These are phyloP conservation scores for Hirschioporus abietinus DNA, from an alignment of 768 basidiomycete genomes.

Conservation along the genomic window DNA sequence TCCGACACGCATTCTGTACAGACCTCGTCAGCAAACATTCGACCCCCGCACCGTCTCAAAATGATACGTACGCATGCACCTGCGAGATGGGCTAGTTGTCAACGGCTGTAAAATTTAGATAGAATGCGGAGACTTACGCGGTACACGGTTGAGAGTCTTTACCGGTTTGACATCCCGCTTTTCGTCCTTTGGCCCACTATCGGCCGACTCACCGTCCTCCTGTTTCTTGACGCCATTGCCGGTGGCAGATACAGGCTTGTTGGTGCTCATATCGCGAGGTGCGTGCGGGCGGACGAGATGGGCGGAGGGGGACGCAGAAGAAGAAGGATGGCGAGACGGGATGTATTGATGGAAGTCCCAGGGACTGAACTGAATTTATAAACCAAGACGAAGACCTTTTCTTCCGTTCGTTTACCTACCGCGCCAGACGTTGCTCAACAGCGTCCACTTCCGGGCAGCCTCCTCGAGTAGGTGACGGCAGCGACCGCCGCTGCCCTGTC, in stretches of 20 bases:
- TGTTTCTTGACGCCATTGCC: slow-evolving; percentile 47
- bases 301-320: slow-evolving; percentile 3
- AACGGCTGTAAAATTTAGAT: neutral
- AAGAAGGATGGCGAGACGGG: slow-evolving; percentile 2
- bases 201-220: slow-evolving; percentile 40
- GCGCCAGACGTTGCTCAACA: neutral
- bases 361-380: neutral
- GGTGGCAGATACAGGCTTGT: slow-evolving; percentile 1
- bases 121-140: slow-evolving; percentile 51
- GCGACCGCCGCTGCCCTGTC: neutral
- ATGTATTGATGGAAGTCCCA: slow-evolving; percentile 2
- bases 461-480: neutral
- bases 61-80: slow-evolving; percentile 69
- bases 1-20: slow-evolving; percentile 83
- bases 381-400: neutral
- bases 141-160: slow-evolving; percentile 81
- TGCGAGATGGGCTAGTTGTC: slow-evolving; percentile 26
- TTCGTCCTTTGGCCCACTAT: slow-evolving; percentile 35
- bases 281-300: slow-evolving; percentile 8
- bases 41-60: slow-evolving; percentile 12
- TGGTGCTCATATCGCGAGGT: slow-evolving; percentile 8
- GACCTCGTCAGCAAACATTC: slow-evolving; percentile 8
- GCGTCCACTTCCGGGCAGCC: neutral
- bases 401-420: neutral
- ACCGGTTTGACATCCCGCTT: slow-evolving; percentile 71